A percentile compares a stretch with the other conserved stretches of the same genome.
Conservation (phyloP, 371 early-diverging fungal species). For the Fennellomyces sp. region DNA sequence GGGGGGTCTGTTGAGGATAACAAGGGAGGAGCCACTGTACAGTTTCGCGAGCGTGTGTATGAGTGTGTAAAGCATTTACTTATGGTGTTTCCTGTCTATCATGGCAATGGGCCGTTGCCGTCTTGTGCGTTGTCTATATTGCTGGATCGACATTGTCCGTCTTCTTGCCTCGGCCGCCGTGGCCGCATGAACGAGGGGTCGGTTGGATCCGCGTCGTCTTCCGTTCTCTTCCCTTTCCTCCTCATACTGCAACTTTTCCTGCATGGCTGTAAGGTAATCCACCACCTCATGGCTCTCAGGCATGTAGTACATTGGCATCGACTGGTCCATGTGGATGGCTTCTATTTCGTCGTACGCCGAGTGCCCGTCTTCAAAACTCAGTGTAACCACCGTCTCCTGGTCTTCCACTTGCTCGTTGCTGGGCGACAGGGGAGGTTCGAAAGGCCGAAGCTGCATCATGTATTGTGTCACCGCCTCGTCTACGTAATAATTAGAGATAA, state of each 20-base stretch:
- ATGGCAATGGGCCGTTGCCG: constrained; percentile 10
- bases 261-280: constrained; percentile 38
- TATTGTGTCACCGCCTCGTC: constrained; percentile 37
- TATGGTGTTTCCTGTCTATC: constrained; percentile 8
- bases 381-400: neutral
- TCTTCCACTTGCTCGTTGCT: neutral
- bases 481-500: constrained; percentile 7
- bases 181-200: constrained; percentile 1
- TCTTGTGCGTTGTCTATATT: constrained; percentile 10
- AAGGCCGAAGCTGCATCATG: constrained; percentile 32
- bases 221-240: constrained; percentile 5
- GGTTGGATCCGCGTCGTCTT: constrained; percentile 8
- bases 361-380: constrained; percentile 5
- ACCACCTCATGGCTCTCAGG: constrained; percentile 43
- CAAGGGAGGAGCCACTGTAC: no score
- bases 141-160: constrained; percentile 7
- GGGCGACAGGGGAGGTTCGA: constrained; percentile 29
- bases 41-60: no score
- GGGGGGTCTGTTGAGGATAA: no score
- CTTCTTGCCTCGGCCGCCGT: constrained; percentile 7
- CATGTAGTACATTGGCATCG: constrained; percentile 45
- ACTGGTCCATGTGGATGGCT: constrained; percentile 11
- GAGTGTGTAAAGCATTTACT: no score
- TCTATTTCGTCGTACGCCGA: constrained; percentile 5
- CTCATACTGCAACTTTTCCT: constrained; percentile 21